Conservation (phyloP, 2,329 filamentous ascomycete species). For the Calcarisporium arbuscula region DNA sequence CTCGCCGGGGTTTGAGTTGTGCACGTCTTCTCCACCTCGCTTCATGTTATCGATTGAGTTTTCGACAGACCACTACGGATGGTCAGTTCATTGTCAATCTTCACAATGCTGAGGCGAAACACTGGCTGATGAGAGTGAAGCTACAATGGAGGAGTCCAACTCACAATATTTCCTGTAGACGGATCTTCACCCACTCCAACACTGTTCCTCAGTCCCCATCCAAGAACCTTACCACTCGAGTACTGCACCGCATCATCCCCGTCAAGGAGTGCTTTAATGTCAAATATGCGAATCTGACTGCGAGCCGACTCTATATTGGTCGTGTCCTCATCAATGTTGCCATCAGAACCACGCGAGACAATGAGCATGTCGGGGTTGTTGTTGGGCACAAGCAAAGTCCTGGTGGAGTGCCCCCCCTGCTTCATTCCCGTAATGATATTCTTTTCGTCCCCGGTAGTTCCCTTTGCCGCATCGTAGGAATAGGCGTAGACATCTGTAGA, state of each 20-base stretch:
- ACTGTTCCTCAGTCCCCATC: slow-evolving; percentile 65
- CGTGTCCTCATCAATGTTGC: slow-evolving; percentile 50
- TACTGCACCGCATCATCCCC: slow-evolving; percentile 25
- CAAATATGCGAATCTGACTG: slow-evolving; percentile 52
- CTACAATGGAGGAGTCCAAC: slow-evolving; percentile 2
- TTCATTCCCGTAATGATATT: slow-evolving; percentile 52
- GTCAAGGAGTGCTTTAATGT: slow-evolving; percentile 21
- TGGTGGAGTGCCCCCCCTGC: slow-evolving; percentile 52
- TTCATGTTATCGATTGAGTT: slow-evolving; percentile 58
- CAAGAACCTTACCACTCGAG: slow-evolving; percentile 37
- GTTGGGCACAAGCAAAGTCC: slow-evolving; percentile 54
- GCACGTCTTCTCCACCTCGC: slow-evolving; percentile 49
- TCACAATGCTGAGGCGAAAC: too few species aligned
- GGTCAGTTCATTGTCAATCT: too few species aligned
- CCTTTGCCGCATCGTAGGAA: slow-evolving; percentile 47
- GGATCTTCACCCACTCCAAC: slow-evolving; percentile 59
- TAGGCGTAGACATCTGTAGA: slow-evolving; percentile 49
- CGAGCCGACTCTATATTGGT: slow-evolving; percentile 43
- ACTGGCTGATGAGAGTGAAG: neutral
- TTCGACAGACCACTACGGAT: slow-evolving; percentile 51
- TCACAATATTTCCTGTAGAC: slow-evolving; percentile 34
- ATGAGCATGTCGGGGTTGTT: slow-evolving; percentile 47
- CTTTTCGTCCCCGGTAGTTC: slow-evolving; percentile 35
- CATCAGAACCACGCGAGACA: slow-evolving; percentile 54
- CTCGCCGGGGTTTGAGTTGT: slow-evolving; percentile 63